Evolutionary conservation across 2,329 filamentous ascomycete species (phyloP), one percentile per base, ranked within the genome.

Genomic region (Exophiala mesophila): DNA sequence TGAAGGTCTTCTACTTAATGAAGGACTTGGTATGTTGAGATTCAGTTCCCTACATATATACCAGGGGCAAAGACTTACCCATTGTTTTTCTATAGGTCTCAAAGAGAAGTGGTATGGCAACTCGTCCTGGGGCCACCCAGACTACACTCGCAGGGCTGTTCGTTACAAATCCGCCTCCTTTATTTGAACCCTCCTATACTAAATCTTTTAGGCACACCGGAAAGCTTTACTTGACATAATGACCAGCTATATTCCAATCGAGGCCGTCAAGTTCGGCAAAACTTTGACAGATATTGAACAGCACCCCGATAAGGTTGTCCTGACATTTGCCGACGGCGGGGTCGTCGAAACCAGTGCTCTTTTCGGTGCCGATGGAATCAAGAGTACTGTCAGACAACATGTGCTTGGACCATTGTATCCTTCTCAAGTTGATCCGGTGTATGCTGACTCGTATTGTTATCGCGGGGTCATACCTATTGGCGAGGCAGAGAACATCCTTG

Each of bases 231-330:
- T 28, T n/a, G 24, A 28, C 8, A n/a, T 28, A 8, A 28, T 28
- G 24, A 28, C 24, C 24, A 28, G 24, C 24, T 28, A 8, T n/a
- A 8, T 28, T 28, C 24, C 24, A 8, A 28, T 44, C n/a, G 40
- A 41, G 20, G 44, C 47, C 15, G 47, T 47, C 36, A 39, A 36
- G 21, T 50, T 50, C 47, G 39, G 30, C 31, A 50, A 44, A 29
- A 30, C 28, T 20, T 21, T 50, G 26, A 39, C 36, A 5, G 20
- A 33, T 12, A 30, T 50, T 41, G 6, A 39, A 15, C 44, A 50
- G 40, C 33, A 30, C 26, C 28, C 31, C 17, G 17, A 34, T 17
- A 34, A 34, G 31, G 31, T 34, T n/a, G 31, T 34, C 13, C 31
- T 34, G 13, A 34, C 13, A 18, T 34, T 34, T 18, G 31, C 31